Percentiles rank a stretch among this genome's conserved stretches.
Conservation (phyloP, 305 asterid genomes). For the Caryopteris hybrid region DNA sequence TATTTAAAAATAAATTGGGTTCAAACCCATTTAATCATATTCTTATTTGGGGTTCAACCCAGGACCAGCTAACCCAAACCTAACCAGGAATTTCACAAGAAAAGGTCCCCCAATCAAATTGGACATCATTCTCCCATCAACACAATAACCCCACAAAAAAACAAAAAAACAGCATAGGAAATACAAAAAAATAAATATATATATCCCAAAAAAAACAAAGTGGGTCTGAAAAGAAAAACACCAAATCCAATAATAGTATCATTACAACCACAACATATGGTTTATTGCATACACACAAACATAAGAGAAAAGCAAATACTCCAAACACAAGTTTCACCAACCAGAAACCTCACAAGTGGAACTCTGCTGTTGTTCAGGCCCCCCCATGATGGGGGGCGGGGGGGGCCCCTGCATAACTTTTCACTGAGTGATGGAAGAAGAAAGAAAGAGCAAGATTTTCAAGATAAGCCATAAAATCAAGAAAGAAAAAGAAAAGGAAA, state of each 20-base stretch:
- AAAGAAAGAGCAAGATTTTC: constrained; percentile 13
- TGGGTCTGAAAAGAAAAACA: not conserved
- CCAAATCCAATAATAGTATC: not conserved
- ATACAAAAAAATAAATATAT: no score
- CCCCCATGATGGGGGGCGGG: not conserved
- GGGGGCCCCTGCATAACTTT: constrained; percentile 1
- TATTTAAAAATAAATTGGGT: no score
- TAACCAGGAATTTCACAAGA: not conserved
- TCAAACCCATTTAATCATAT: no score
- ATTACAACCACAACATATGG: constrained; percentile 21
- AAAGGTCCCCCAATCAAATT: constrained; percentile 11
- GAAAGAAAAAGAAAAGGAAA: constrained; percentile 3
- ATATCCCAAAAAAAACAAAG: not conserved
- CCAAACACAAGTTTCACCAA: constrained; percentile 16
- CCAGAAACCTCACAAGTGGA: no score
- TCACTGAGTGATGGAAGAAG: not conserved
- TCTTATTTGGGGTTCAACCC: no score
- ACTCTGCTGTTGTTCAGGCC: no score
- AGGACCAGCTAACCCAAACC: no score
- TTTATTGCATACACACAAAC: constrained; percentile 17
- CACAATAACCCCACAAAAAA: not conserved
- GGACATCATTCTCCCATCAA: constrained; percentile 19
- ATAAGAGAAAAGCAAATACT: not conserved
- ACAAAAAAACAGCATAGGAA: not conserved
- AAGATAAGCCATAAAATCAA: constrained; percentile 7